Conservation (phyloP, 805 yeast species). For the Candida saitoana region DNA sequence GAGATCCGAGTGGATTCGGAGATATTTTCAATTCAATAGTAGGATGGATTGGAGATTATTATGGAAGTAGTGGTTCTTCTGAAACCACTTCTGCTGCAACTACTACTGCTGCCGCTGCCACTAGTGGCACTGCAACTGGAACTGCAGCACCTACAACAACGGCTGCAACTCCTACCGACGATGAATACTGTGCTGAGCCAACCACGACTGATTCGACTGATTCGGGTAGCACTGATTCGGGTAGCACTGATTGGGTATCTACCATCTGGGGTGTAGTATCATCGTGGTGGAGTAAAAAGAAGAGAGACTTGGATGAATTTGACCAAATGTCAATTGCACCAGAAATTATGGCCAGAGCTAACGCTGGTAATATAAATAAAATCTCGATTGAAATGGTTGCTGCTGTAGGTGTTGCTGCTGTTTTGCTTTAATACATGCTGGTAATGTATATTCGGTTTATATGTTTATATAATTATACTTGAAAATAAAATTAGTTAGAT, state of each 20-base stretch:
- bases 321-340: not conserved
- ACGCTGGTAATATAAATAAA: not conserved
- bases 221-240: not conserved
- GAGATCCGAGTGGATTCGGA: not conserved
- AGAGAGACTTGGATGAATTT: not conserved
- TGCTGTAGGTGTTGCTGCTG: slow-evolving; percentile 3
- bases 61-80: not conserved
- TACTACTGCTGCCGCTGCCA: slow-evolving; percentile 6
- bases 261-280: not conserved
- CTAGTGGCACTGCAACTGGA: not conserved
- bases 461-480: too few relatives aligned
- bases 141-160: not conserved
- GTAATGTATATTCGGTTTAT: not conserved
- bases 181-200: not conserved
- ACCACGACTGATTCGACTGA: not conserved
- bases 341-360: slow-evolving; percentile 1
- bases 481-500: not conserved
- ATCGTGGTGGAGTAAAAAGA: not conserved
- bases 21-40: not conserved
- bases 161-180: not conserved
- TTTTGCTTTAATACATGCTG: slow-evolving; percentile 3
- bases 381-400: slow-evolving; percentile 3
- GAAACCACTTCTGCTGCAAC: not conserved
- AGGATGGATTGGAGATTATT: not conserved
- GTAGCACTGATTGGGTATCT: not conserved